Evolutionary conservation across 805 yeast genomes (phyloP).

Genomic region (Kluyveromyces starmeri): DNA sequence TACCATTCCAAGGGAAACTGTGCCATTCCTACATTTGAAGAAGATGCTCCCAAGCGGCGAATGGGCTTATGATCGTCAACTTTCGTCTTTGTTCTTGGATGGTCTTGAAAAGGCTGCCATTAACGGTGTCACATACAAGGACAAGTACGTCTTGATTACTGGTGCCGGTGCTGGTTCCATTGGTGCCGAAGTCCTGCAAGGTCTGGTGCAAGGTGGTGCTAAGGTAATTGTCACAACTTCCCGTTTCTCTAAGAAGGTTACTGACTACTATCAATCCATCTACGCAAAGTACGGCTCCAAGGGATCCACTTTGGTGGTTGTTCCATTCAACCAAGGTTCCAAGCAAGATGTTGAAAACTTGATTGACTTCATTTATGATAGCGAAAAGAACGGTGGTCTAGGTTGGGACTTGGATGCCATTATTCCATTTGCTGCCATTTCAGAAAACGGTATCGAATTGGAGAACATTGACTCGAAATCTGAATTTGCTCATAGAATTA

Average conservation of each 20-base stretch:
- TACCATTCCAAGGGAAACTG: slow-evolving; percentile 67
- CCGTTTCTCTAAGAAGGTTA: slow-evolving; percentile 84
- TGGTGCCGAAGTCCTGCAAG: slow-evolving; percentile 95
- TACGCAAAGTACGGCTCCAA: slow-evolving; percentile 89
- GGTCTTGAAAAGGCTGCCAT: slow-evolving; percentile 91
- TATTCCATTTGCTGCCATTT: slow-evolving; percentile 98
- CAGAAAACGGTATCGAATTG: slow-evolving; percentile 95
- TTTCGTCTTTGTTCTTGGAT: slow-evolving; percentile 73
- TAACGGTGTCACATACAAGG: slow-evolving; percentile 85
- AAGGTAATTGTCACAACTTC: slow-evolving; percentile 94
- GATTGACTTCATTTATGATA: slow-evolving; percentile 76
- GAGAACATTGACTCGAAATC: slow-evolving; percentile 90
- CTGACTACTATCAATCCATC: slow-evolving; percentile 91
- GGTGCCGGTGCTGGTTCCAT: slow-evolving; percentile 99
- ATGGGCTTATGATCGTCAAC: slow-evolving; percentile 77
- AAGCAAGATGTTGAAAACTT: slow-evolving; percentile 86
- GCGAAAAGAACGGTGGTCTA: slow-evolving; percentile 76
- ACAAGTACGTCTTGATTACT: slow-evolving; percentile 82
- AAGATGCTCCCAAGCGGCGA: slow-evolving; percentile 59
- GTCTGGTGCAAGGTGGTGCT: slow-evolving; percentile 95
- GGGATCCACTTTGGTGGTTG: slow-evolving; percentile 88
- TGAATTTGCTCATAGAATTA: slow-evolving; percentile 96
- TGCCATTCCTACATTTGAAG: slow-evolving; percentile 92
- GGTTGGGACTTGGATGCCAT: slow-evolving; percentile 97
- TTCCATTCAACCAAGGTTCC: slow-evolving; percentile 98